These are phyloP conservation scores for Herpetomonas samuelpessoai DNA, from an alignment of 208 protist species.

Conservation along the genomic window DNA sequence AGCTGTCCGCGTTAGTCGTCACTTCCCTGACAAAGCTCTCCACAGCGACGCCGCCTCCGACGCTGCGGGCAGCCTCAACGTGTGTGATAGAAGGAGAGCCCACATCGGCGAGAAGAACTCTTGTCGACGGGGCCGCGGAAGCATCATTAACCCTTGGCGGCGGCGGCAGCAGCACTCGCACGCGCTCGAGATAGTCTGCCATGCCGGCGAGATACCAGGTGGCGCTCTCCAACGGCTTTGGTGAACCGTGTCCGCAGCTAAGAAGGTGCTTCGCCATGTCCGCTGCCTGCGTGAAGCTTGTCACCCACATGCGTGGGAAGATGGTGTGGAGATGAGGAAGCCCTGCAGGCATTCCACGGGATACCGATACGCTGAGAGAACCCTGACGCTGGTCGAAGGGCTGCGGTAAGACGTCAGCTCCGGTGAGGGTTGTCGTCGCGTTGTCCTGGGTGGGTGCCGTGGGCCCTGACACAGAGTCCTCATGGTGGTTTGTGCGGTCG, in stretches of 20 bases:
- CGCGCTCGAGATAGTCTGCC: slow-evolving; percentile 32
- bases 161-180: slow-evolving; percentile 7
- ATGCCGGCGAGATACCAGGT: slow-evolving; percentile 53
- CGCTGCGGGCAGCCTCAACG: neutral
- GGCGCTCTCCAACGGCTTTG: slow-evolving; percentile 31
- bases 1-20: neutral
- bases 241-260: slow-evolving; percentile 28
- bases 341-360: slow-evolving; percentile 1
- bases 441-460: neutral
- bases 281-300: slow-evolving; percentile 31
- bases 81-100: no score
- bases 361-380: neutral
- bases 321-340: slow-evolving; percentile 6
- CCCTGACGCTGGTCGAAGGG: no score
- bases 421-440: no score
- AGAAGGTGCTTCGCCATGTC: slow-evolving; percentile 47
- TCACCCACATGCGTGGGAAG: slow-evolving; percentile 39
- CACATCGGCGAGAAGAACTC: no score
- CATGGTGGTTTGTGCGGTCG: neutral
- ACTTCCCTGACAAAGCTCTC: neutral
- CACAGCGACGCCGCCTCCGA: neutral
- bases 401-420: no score
- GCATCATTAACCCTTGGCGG: neutral
- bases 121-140: neutral
- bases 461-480: neutral